Conservation (phyloP, 2,329 filamentous ascomycete species). For the Lizonia empirigonia region DNA sequence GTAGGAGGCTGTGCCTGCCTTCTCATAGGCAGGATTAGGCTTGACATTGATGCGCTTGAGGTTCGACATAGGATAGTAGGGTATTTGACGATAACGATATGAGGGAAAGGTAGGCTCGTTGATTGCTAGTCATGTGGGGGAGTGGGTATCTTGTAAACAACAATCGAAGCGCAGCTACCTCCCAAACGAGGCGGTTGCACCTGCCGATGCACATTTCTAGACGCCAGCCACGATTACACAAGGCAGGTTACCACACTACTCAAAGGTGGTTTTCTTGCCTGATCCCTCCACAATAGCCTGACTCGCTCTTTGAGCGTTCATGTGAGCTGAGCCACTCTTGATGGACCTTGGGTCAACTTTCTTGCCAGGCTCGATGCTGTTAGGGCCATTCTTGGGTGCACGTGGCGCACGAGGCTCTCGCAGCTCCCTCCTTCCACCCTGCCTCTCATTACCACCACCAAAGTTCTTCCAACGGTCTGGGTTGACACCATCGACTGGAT, state of each 20-base stretch:
- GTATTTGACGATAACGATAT: background rate
- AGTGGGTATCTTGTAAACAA: conserved; percentile 15
- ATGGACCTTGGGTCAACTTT: conserved; percentile 54
- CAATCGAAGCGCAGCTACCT: conserved; percentile 4
- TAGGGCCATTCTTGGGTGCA: conserved; percentile 5
- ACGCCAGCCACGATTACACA: background rate
- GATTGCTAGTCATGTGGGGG: conserved; percentile 4
- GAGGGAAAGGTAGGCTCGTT: background rate
- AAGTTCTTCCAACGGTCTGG: conserved; percentile 39
- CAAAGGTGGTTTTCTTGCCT: conserved; percentile 84
- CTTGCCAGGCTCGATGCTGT: conserved; percentile 22
- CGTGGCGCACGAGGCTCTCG: conserved; percentile 32
- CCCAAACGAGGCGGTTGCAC: conserved; percentile 1
- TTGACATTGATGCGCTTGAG: conserved; percentile 33
- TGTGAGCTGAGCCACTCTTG: conserved; percentile 51
- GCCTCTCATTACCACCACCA: conserved; percentile 35
- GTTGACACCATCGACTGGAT: conserved; percentile 42
- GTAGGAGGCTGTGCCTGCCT: conserved; percentile 65
- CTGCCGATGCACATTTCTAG: background rate
- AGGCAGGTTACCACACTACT: conserved; percentile 45
- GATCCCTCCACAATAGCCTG: conserved; percentile 78
- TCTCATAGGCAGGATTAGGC: conserved; percentile 33
- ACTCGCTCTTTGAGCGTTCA: conserved; percentile 66
- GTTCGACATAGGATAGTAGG: conserved; percentile 13
- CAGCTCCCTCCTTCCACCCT: conserved; percentile 35